Evolutionary conservation across 768 basidiomycete genomes (phyloP), one percentile per base, ranked within the genome.

Genomic region (Cyclocybe cylindracea): DNA sequence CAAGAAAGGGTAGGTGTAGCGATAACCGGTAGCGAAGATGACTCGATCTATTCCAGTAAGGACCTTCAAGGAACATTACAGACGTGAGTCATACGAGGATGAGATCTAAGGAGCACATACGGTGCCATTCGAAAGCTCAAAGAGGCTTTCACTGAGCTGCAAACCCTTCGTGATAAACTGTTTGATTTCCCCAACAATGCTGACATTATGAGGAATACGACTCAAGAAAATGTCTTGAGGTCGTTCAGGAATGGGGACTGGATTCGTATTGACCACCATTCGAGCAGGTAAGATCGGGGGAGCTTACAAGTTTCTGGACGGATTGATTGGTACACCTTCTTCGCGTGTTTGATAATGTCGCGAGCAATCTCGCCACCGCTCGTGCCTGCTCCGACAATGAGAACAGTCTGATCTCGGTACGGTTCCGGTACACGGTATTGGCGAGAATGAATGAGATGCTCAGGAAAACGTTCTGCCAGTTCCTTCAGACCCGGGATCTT

Each of bases 1-100:
- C 1, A 79, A 60, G 70, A 77, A 78, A 5, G 76, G 75, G 58
- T 70, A 76, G 0, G 70, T 67, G 53, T 77, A 75, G n/a, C 71
- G 67, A 59, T 68, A 77, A n/a, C 76, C 76, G 1, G 75, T 74
- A 0, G 67, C 68, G 54, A 75, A 71, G 40, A 76, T 66, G 46
- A 76, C 56, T 8, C 59, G 60, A 53, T 71, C 69, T 29, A 77
- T 56, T 8, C 71, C 71, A 32, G 59, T 61, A 45, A 78, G 57
- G 32, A 67, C 53, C 68, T 68, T 33, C 3, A 32, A 10, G 4
- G 14, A 48, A 9, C 4, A 34, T 7, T 35, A 9, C 2, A 29
- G 36, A 44, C 34, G 31, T 18, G 6, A 5, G 45, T 10, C 39
- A 16, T 7, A 13, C 5, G 32, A 10, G 8, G 1, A 7, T 13